Evolutionary conservation across 139 green algal species (phyloP).

Genomic region (Asterochloris erici): DNA sequence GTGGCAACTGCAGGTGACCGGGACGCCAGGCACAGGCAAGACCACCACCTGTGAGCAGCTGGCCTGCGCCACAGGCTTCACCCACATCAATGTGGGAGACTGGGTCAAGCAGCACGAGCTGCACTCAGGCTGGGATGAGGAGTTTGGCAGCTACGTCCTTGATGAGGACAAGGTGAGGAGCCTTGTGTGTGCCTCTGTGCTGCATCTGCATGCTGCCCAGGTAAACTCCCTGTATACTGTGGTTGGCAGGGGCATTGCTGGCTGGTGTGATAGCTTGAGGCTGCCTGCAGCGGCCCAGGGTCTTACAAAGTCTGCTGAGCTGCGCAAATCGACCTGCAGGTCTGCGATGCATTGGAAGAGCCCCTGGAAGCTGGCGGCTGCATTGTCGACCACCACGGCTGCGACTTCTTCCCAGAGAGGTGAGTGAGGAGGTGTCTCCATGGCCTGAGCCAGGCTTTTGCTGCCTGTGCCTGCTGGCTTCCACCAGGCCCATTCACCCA

Average conservation of each 20-base stretch:
- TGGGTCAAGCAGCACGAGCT: conserved; percentile 76
- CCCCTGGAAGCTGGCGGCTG: conserved; percentile 68
- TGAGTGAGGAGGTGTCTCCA: conserved; percentile 14
- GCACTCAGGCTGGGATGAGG: conserved; percentile 83
- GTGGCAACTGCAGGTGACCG: conserved; percentile 91
- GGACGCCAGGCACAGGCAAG: conserved; percentile 96
- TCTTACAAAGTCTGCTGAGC: not conserved
- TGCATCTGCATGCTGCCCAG: not conserved
- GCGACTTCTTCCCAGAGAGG: conserved; percentile 97
- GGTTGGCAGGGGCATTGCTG: not conserved
- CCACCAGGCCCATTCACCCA: not conserved
- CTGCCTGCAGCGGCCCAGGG: not conserved
- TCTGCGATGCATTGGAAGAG: conserved; percentile 91
- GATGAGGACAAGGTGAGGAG: conserved; percentile 89
- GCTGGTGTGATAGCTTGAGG: not conserved
- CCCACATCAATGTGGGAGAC: conserved; percentile 84
- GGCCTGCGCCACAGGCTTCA: conserved; percentile 51
- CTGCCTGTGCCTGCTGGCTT: not conserved
- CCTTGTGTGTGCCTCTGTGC: not conserved
- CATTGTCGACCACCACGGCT: conserved; percentile 95
- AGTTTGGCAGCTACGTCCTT: conserved; percentile 79
- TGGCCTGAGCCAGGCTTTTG: not conserved
- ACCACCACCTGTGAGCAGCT: conserved; percentile 72
- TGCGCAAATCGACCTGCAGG: conserved; percentile 34
- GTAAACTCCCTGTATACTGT: not conserved